phyloP scores from a whole-genome alignment of 1,284 basidiomycete genomes.

The Exobasidium rhododendri region DNA sequence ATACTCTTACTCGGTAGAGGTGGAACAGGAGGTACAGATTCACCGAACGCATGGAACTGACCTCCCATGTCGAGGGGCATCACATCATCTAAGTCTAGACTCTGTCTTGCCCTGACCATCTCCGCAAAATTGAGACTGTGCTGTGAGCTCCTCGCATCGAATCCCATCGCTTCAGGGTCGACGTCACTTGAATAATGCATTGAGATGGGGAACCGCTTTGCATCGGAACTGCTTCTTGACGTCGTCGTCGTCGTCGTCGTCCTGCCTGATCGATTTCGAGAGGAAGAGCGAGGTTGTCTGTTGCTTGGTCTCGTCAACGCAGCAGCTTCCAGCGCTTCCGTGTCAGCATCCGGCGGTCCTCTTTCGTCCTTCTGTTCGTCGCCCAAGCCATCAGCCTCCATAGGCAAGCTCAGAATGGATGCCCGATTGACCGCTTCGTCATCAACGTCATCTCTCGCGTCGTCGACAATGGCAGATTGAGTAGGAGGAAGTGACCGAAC shows the following conservation, averaged over 20 bases:
- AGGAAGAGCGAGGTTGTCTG: slow-evolving; percentile 10
- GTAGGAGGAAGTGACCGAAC: slow-evolving; percentile 1
- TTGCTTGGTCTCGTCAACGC: slow-evolving; percentile 9
- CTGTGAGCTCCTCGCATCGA: slow-evolving; percentile 25
- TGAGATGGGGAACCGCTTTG: slow-evolving; percentile 39
- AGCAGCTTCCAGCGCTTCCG: slow-evolving; percentile 16
- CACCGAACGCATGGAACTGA: background rate
- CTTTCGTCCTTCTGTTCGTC: background rate
- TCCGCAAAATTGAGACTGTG: slow-evolving; percentile 30
- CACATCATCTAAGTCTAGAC: slow-evolving; percentile 42
- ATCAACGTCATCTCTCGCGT: background rate
- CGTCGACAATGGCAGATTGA: background rate
- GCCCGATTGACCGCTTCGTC: background rate
- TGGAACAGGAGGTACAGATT: slow-evolving; percentile 38
- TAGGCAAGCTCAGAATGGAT: background rate
- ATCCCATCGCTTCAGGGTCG: slow-evolving; percentile 31
- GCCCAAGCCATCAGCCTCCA: background rate
- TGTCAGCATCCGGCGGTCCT: slow-evolving; percentile 8
- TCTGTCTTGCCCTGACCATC: slow-evolving; percentile 35
- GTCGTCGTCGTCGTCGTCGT: slow-evolving; percentile 1
- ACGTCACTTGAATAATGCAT: slow-evolving; percentile 45
- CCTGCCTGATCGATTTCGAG: slow-evolving; percentile 2
- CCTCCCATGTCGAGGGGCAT: slow-evolving; percentile 23
- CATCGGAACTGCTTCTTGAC: slow-evolving; percentile 21
- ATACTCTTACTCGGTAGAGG: slow-evolving; percentile 14